Evolutionary conservation across 352 stramenopile genomes (phyloP), one percentile per base, ranked within the genome.

Genomic region (Phytopythium oedochilum): DNA sequence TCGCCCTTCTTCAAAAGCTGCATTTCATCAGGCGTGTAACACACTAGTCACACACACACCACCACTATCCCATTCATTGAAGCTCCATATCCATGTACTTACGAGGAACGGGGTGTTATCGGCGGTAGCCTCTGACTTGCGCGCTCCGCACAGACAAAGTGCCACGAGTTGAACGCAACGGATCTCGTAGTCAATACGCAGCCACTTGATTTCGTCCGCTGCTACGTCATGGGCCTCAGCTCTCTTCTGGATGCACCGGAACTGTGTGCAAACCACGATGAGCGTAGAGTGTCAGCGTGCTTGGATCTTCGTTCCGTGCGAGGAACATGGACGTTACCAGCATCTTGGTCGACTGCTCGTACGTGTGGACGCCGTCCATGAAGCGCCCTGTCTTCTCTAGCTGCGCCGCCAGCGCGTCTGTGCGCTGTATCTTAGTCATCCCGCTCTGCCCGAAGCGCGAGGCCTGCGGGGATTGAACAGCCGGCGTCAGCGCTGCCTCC

Each of bases 111-210:
- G 59, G 7, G 79, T 86, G 50, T 85, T 89, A 53, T 86, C 74
- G 2, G 65, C 63, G 15, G 56, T 45, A 26, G 48, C 44, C 15
- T 79, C 72, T 1, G 69, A 66, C 49, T 76, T 86, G 20, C 71
- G 71, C 22, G 76, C 79, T 26, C 79, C 77, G 54, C 73, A 66
- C 50, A 89, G 64, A 56, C 79, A 89, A n/a, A 89, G 58, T 12
- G 76, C 73, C n/a, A 88, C 76, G 22, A 89, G 66, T 43, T 87
- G 76, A 6, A 86, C 79, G 53, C 79, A 89, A 31, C 79, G 79
- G 53, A 89, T 86, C 44, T 89, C 77, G 36, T 89, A 89, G 47
- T 89, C 79, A 43, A 86, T 78, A 26, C 70, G 71, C 17, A 89
- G 55, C 70, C 74, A 86, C 34, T 86, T 84, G 29, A 83, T 42